Percentiles rank a stretch among this genome's conserved stretches.
Evolutionary conservation across 1,284 basidiomycete genomes (phyloP).

Genomic region (Ceratobasidium sp.): DNA sequence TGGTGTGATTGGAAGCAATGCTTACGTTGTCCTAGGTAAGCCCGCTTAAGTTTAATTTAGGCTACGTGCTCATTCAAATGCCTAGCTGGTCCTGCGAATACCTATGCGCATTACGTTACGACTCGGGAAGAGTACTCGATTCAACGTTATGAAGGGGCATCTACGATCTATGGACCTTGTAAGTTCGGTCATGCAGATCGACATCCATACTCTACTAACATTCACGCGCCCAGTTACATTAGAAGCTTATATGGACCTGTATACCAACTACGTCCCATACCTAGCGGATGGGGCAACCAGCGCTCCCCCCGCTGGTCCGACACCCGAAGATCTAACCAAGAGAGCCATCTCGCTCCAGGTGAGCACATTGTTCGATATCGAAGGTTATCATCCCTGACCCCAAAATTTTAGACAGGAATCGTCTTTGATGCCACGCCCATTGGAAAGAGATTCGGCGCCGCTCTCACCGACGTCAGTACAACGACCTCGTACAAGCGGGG

Average conservation of each 20-base stretch:
- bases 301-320: conserved; percentile 67
- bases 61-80: not conserved
- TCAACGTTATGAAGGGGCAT: conserved; percentile 85
- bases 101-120: conserved; percentile 64
- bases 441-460: conserved; percentile 71
- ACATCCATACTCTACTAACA: conserved; percentile 16
- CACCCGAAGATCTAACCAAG: conserved; percentile 72
- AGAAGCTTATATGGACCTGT: conserved; percentile 83
- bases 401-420: conserved; percentile 63
- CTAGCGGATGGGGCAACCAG: conserved; percentile 64
- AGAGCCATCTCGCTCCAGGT: conserved; percentile 77
- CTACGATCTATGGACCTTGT: conserved; percentile 82
- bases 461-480: conserved; percentile 68
- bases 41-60: not conserved
- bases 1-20: conserved; percentile 70
- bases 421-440: conserved; percentile 69
- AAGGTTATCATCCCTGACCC: conserved; percentile 1
- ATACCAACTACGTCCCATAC: conserved; percentile 71
- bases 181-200: conserved; percentile 51
- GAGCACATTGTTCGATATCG: conserved; percentile 43
- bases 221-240: conserved; percentile 67
- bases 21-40: conserved; percentile 71
- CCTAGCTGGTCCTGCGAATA: conserved; percentile 76
- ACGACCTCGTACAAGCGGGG: conserved; percentile 64
- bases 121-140: conserved; percentile 79